Evolutionary conservation across 1,139 yeast genomes (phyloP), one percentile per base, ranked within the genome.

Genomic region (Debaryomycetaceae sp.): DNA sequence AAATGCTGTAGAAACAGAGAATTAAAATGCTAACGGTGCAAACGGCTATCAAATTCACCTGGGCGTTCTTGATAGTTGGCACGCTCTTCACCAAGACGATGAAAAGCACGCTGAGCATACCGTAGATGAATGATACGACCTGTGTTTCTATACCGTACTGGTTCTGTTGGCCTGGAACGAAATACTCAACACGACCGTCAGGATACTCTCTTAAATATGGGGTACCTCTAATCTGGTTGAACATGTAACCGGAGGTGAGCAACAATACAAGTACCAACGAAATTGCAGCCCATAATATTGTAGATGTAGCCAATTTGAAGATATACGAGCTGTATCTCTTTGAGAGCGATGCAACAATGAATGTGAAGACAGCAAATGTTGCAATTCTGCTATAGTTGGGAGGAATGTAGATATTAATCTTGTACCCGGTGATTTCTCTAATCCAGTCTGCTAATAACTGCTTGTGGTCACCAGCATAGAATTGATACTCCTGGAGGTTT

Each of bases 171-270:
- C 87, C 81, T 6, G 75, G 73, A 7, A 69, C 53, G 53, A 91
- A 79, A 58, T 87, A 89, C 33, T 76, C 73, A 3, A 76, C 70
- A 3, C 63, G 63, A 22, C 91, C 92, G 37, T 75, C 65, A 6
- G 69, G 70, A 39, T 71, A 74, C 35, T 75, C 75, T 44, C 79
- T 81, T 30, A 84, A 71, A 54, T 81, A 85, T 15, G 88, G 95
- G 6, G 83, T 75, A 33, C 77, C 77, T 59, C 98, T 80, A 48
- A 92, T 92, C 52, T 80, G 79, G 60, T 88, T 89, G 75, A 81
- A 92, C 98, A 92, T 92, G 64, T 89, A 87, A 13, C 98, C 98
- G 9, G 94, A 74, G 39, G 79, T 82, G 69, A 91, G 87, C 52
- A 89, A 66, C 46, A 91, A 70, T 19, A 87, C 75, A 11, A 78